Conservation (phyloP, 2,329 filamentous ascomycete genomes). For the Huntiella decipiens region DNA sequence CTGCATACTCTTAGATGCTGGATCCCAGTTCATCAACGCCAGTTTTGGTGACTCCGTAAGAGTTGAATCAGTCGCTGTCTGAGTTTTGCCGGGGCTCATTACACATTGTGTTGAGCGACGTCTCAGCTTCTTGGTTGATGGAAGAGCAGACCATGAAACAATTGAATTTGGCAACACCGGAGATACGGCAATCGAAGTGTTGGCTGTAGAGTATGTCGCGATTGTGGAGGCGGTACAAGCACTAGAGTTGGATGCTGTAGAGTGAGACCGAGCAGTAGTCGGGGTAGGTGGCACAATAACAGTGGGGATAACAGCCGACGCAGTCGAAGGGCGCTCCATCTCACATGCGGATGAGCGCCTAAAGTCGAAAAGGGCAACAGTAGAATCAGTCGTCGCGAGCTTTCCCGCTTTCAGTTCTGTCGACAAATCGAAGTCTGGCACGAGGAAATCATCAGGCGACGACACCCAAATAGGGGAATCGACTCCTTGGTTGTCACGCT, state of each 20-base stretch:
- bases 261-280: slow-evolving; percentile 9
- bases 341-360: not conserved
- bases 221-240: slow-evolving; percentile 1
- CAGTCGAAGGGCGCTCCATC: slow-evolving; percentile 4
- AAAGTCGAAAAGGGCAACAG: not conserved
- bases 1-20: not conserved
- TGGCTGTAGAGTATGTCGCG: slow-evolving; percentile 8
- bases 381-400: not conserved
- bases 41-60: not conserved
- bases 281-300: not conserved
- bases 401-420: too few species aligned
- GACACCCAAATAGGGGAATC: too few species aligned
- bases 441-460: too few species aligned
- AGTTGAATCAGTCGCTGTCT: not conserved
- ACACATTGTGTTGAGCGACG: too few species aligned
- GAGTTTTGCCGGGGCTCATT: not conserved
- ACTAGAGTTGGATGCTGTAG: slow-evolving; percentile 10
- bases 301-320: slow-evolving; percentile 4
- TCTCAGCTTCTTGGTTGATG: too few species aligned
- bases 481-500: too few species aligned
- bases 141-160: too few species aligned
- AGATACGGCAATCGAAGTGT: slow-evolving; percentile 3
- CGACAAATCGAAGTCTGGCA: too few species aligned
- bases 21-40: slow-evolving; percentile 1
- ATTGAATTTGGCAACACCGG: not conserved